These are phyloP conservation scores for Edaphochlamys debaryana DNA, from an alignment of 139 green algal species.

Conservation along the genomic window DNA sequence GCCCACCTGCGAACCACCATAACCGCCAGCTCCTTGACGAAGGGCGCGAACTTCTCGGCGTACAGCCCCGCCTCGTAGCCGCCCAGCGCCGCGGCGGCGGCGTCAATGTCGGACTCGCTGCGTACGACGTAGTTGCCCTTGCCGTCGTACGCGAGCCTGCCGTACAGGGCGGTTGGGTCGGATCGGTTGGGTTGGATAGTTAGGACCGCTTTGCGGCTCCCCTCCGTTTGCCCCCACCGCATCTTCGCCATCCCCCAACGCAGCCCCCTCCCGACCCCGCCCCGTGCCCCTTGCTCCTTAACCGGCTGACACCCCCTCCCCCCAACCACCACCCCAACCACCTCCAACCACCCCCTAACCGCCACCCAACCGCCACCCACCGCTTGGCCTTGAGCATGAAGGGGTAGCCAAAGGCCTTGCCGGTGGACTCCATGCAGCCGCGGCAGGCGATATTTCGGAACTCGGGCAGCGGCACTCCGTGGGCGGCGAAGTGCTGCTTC, in stretches of 20 bases:
- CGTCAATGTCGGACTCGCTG: conserved; percentile 59
- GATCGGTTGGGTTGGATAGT: no score
- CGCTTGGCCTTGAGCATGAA: conserved; percentile 96
- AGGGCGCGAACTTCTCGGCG: conserved; percentile 93
- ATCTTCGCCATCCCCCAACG: no score
- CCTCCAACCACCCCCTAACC: no score
- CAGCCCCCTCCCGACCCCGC: no score
- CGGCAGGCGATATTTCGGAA: conserved; percentile 77
- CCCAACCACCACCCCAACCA: no score
- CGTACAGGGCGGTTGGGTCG: no score
- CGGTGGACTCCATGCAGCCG: conserved; percentile 58
- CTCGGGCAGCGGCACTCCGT: conserved; percentile 82
- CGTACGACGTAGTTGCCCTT: conserved; percentile 90
- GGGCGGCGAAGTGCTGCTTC: conserved; percentile 89
- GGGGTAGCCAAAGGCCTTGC: conserved; percentile 84
- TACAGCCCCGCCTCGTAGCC: conserved; percentile 89
- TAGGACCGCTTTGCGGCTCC: no score
- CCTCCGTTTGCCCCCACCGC: no score
- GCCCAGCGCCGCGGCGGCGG: conserved; percentile 77
- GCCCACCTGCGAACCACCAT: conserved; percentile 71
- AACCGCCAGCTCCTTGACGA: conserved; percentile 84
- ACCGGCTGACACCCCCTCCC: no score
- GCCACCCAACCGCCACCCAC: no score
- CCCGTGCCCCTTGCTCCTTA: no score
- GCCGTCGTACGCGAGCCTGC: conserved; percentile 93